Evolutionary conservation across 208 protist genomes (phyloP), one percentile per base, ranked within the genome.

Genomic region (Trypanosoma mega): DNA sequence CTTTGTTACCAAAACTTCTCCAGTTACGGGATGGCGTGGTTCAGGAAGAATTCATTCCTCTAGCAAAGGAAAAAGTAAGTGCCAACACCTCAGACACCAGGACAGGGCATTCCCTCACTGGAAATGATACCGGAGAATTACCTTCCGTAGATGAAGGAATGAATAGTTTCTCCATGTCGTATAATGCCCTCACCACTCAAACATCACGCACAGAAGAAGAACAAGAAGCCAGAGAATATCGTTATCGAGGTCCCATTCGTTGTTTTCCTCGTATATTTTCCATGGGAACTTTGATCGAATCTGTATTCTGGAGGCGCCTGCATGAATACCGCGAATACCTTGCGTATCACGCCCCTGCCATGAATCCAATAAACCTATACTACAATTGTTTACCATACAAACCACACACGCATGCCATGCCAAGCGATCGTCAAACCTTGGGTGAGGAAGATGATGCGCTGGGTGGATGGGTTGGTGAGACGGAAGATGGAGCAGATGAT

Each of bases 11-110:
- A 6, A 54, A 74, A 9, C 57, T 94, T 7, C 55, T 91, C 20
- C 65, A 45, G 12, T 52, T 90, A 41, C 76, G 83, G 26, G 74
- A 82, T 39, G 50, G 30, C 11, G 75, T 72, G 5, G 57, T 80
- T 11, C 51, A 70, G n/a, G 87, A 91, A 54, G 83, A 94, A 66
- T 94, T 85, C 66, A 90, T 89, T 56, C 77, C 74, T 30, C 29
- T 47, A 1, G 31, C 44, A 48, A 24, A 43, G 12, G 48, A 62
- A 29, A 9, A 16, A n/a, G 36, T 9, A 18, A 9, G 20, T 14
- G 26, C 45, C 45, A 50, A 24, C 45, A 50, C 45, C 45, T n/a
- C 6, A 50, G n/a, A n/a, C n/a, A n/a, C n/a, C n/a, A n/a, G n/a
- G n/a, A n/a, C n/a, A n/a, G n/a, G n/a, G n/a, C n/a, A n/a, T n/a